Evolutionary conservation across 306 rosid genomes (phyloP).

Genomic region (Sesbania bispinosa): DNA sequence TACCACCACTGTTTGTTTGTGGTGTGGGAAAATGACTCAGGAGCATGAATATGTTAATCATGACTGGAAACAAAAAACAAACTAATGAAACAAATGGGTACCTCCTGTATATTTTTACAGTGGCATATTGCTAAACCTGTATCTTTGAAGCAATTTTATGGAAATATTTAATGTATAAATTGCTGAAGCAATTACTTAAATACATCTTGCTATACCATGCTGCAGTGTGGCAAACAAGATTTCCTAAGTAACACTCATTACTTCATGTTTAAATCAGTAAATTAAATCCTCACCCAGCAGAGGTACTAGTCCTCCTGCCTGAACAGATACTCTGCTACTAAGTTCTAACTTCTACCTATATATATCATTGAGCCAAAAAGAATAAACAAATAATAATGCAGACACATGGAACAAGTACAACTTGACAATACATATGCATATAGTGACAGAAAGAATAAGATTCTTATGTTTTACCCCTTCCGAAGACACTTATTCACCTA

Average conservation of each 20-base stretch:
- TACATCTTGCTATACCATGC: neutral
- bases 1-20: too few species aligned
- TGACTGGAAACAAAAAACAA: too few species aligned
- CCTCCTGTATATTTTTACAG: too few species aligned
- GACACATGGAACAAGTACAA: constrained; percentile 13
- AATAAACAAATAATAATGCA: neutral
- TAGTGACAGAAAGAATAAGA: constrained; percentile 21
- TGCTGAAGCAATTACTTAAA: constrained; percentile 11
- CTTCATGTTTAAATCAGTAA: neutral
- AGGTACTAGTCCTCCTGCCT: neutral
- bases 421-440: constrained; percentile 19
- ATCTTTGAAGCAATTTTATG: too few species aligned
- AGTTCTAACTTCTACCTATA: neutral
- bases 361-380: constrained; percentile 17
- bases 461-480: constrained; percentile 18
- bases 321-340: neutral
- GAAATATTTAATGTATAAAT: constrained; percentile 26
- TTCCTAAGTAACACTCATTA: neutral
- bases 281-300: constrained; percentile 15
- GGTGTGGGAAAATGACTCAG: too few species aligned
- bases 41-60: too few species aligned
- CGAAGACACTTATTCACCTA: neutral
- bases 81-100: too few species aligned
- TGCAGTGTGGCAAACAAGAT: constrained; percentile 2
- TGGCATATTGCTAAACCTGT: too few species aligned